A percentile compares a stretch with the other conserved stretches of the same genome.
Evolutionary conservation across 495 filamentous ascomycete species (phyloP).

Genomic region (Aspergillus kassunensis): DNA sequence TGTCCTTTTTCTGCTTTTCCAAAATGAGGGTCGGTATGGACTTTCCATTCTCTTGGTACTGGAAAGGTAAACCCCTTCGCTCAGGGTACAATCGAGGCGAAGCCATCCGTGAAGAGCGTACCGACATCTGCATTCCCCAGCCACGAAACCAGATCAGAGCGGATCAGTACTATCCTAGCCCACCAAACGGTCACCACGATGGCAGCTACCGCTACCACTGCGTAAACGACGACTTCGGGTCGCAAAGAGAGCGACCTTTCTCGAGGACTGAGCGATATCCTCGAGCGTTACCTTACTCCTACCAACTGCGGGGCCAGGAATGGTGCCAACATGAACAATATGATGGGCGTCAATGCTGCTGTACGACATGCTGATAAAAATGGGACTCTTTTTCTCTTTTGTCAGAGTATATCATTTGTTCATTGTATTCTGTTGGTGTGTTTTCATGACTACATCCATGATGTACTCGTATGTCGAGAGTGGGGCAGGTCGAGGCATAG

Average conservation of each 20-base stretch:
- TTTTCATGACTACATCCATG: too few relatives aligned
- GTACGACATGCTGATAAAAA: neutral
- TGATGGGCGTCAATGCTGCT: neutral
- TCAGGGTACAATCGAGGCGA: slow-evolving; percentile 13
- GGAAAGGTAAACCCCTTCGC: slow-evolving; percentile 21
- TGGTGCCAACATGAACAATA: neutral
- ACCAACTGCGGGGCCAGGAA: neutral
- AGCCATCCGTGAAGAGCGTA: slow-evolving; percentile 1
- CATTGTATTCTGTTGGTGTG: too few relatives aligned
- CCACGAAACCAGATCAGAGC: neutral
- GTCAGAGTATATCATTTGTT: too few relatives aligned
- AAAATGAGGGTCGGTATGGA: neutral
- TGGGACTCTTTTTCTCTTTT: too few relatives aligned
- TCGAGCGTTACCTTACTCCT: neutral
- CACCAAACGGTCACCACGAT: neutral
- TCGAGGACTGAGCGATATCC: neutral
- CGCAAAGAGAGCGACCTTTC: neutral
- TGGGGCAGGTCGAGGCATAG: neutral
- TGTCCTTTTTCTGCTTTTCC: slow-evolving; percentile 9
- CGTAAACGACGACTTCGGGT: neutral
- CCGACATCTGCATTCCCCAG: neutral
- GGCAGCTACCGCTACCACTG: neutral
- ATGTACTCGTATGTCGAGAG: too few relatives aligned
- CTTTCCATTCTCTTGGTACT: slow-evolving; percentile 23
- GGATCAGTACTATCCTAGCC: neutral